Evolutionary conservation across 495 filamentous ascomycete species (phyloP).

Genomic region (Parathielavia appendiculata): DNA sequence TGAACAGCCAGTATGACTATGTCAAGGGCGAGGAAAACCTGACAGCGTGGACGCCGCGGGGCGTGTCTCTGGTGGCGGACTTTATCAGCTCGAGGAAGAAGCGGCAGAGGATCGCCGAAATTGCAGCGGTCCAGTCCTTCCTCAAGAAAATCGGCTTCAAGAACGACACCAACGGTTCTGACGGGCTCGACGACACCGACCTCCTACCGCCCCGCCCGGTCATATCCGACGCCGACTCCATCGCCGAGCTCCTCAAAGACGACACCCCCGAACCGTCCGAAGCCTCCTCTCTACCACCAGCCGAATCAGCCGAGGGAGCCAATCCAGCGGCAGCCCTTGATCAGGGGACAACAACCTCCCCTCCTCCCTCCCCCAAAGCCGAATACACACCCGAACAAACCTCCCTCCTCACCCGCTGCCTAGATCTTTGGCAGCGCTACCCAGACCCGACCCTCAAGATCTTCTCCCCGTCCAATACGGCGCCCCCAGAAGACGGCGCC

Average conservation of each 20-base stretch:
- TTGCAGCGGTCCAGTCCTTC: slow-evolving; percentile 70
- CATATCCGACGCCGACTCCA: slow-evolving; percentile 33
- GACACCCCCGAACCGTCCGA: slow-evolving; percentile 18
- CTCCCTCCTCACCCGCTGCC: slow-evolving; percentile 60
- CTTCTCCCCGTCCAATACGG: slow-evolving; percentile 67
- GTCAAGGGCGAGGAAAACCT: slow-evolving; percentile 91
- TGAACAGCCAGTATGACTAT: slow-evolving; percentile 91
- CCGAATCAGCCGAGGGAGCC: neutral
- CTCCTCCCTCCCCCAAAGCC: slow-evolving; percentile 23
- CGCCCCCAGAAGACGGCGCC: slow-evolving; percentile 63
- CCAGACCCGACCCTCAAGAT: slow-evolving; percentile 69
- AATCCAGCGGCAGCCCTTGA: neutral
- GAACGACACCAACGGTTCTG: slow-evolving; percentile 25
- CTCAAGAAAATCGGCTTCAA: slow-evolving; percentile 48
- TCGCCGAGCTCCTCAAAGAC: slow-evolving; percentile 46
- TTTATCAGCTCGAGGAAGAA: slow-evolving; percentile 68
- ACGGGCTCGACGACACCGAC: slow-evolving; percentile 22
- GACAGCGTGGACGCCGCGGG: slow-evolving; percentile 76
- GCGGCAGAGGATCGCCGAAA: slow-evolving; percentile 64
- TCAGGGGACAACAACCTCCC: neutral
- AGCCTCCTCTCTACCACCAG: neutral
- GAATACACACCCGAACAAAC: slow-evolving; percentile 53
- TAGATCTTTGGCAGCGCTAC: slow-evolving; percentile 73
- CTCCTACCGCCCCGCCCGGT: slow-evolving; percentile 19
- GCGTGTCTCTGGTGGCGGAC: slow-evolving; percentile 80